phyloP scores from a whole-genome alignment of 768 basidiomycete species.

The Rickenella mellea region DNA sequence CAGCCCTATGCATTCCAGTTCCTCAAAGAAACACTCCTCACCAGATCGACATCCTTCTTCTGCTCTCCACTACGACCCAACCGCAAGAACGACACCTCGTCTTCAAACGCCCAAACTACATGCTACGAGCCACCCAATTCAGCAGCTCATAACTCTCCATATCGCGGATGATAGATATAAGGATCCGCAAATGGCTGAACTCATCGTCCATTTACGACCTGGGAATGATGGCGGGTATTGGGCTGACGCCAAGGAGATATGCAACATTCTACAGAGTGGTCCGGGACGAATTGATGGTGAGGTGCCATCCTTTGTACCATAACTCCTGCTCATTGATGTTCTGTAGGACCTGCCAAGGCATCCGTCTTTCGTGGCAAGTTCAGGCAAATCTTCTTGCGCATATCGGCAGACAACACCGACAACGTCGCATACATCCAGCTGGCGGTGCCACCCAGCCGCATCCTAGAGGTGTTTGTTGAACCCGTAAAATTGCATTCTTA shows the following conservation, averaged over 20 bases:
- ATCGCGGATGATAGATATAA: constrained; percentile 9
- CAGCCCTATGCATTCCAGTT: background rate
- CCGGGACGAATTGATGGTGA: constrained; percentile 10
- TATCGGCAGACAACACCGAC: constrained; percentile 43
- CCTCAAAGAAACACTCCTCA: background rate
- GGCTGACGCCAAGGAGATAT: constrained; percentile 11
- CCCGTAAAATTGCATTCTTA: too few relatives aligned
- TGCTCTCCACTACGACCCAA: background rate
- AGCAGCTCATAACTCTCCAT: constrained; percentile 4
- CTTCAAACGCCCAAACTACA: background rate
- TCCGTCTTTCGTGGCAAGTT: constrained; percentile 61
- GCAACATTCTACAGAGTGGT: constrained; percentile 6
- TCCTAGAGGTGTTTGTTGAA: background rate
- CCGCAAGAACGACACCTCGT: background rate
- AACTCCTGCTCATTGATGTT: background rate
- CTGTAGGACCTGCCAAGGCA: constrained; percentile 55
- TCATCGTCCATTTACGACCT: constrained; percentile 5
- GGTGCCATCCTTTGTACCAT: background rate
- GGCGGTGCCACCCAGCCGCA: background rate
- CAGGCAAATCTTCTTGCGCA: constrained; percentile 57
- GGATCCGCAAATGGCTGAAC: constrained; percentile 10
- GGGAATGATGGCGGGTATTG: constrained; percentile 6
- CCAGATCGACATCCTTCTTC: background rate
- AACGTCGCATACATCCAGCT: constrained; percentile 49
- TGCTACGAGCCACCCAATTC: background rate